A percentile compares a stretch with the other conserved stretches of the same genome.
Evolutionary conservation across 345 rosid species (phyloP).

Genomic region (Eucalyptus cloeziana): DNA sequence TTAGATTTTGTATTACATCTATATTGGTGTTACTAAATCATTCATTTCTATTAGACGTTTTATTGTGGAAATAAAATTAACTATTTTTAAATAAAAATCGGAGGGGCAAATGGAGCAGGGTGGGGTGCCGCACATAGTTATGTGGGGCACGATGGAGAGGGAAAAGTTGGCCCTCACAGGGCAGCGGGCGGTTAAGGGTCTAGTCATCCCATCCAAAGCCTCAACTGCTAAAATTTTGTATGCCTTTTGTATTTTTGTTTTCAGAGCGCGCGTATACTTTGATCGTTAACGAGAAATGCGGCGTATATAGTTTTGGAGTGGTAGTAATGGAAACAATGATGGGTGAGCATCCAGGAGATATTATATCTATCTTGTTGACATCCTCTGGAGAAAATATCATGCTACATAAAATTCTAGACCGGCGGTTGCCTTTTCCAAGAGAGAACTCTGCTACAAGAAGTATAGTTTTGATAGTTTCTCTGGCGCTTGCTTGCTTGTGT

Average conservation of each 20-base stretch:
- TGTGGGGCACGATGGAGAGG: too few species aligned
- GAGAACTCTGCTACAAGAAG: not conserved
- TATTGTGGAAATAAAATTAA: too few species aligned
- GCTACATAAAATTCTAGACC: not conserved
- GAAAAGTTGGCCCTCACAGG: not conserved
- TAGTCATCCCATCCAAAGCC: too few species aligned
- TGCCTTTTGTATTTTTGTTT: not conserved
- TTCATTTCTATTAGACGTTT: too few species aligned
- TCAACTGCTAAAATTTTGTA: too few species aligned
- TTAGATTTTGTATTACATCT: too few species aligned
- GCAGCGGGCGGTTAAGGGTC: too few species aligned
- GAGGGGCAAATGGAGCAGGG: too few species aligned
- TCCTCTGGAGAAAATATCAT: not conserved
- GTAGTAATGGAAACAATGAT: constrained; percentile 4
- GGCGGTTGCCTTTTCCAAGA: not conserved
- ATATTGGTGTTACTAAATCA: too few species aligned
- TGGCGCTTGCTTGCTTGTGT: constrained; percentile 2
- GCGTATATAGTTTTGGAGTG: constrained; percentile 15
- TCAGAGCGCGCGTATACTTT: constrained; percentile 12
- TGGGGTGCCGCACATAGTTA: too few species aligned
- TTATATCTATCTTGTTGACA: not conserved
- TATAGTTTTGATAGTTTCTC: not conserved
- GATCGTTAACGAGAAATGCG: constrained; percentile 3
- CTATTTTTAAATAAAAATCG: too few species aligned
- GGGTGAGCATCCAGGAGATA: constrained; percentile 7